These are phyloP conservation scores for Pestalotiopsis sp. DNA, from an alignment of 2,329 filamentous ascomycete species.

Conservation along the genomic window DNA sequence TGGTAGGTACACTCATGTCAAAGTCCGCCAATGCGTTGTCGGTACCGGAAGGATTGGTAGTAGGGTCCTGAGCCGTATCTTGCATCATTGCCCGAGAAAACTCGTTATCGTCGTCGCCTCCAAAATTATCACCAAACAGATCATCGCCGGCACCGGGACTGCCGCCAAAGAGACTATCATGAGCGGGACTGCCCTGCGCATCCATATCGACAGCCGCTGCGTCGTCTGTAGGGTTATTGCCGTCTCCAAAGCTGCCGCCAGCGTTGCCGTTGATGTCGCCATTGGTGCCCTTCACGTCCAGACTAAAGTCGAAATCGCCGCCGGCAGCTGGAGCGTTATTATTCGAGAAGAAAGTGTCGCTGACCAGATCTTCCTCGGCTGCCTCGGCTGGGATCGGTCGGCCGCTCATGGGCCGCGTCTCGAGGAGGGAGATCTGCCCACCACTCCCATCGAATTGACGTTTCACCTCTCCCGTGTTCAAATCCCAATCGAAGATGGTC, in stretches of 20 bases:
- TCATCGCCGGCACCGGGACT: slow-evolving; percentile 72
- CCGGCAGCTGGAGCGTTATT: slow-evolving; percentile 65
- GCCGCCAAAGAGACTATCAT: slow-evolving; percentile 80
- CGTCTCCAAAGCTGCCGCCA: slow-evolving; percentile 15
- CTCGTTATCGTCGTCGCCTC: slow-evolving; percentile 82
- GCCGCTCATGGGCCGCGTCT: slow-evolving; percentile 77
- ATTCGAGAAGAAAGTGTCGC: slow-evolving; percentile 77
- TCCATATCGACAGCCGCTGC: slow-evolving; percentile 38
- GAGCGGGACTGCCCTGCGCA: slow-evolving; percentile 67
- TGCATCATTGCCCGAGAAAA: slow-evolving; percentile 73
- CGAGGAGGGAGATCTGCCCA: slow-evolving; percentile 85
- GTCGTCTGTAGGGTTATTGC: slow-evolving; percentile 21
- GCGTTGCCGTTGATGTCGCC: slow-evolving; percentile 22
- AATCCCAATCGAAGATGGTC: slow-evolving; percentile 89
- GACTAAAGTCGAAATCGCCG: slow-evolving; percentile 43
- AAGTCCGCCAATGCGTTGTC: slow-evolving; percentile 35
- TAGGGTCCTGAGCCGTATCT: slow-evolving; percentile 37
- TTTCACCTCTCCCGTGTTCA: slow-evolving; percentile 80
- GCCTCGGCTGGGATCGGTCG: slow-evolving; percentile 76
- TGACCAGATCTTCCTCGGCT: slow-evolving; percentile 56
- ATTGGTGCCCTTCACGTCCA: slow-evolving; percentile 36
- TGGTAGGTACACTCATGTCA: slow-evolving; percentile 12
- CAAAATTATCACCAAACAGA: slow-evolving; percentile 86
- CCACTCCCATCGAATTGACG: slow-evolving; percentile 77
- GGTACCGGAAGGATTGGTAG: slow-evolving; percentile 32